Conservation (phyloP, 768 basidiomycete species). For the Mycena epipterygia region DNA sequence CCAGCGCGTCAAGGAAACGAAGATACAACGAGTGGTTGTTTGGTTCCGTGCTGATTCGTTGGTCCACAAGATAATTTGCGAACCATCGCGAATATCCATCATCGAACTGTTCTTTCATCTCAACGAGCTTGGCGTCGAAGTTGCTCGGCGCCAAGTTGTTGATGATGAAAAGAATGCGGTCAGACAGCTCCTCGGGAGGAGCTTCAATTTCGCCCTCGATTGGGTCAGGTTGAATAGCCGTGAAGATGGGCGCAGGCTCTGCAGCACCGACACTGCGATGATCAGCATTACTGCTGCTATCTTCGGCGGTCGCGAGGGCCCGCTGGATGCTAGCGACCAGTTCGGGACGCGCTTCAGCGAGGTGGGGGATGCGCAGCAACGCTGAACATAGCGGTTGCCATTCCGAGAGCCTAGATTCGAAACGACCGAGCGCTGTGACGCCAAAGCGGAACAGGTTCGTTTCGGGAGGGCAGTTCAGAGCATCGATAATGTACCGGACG, state of each 20-base stretch:
- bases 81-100: conserved; percentile 94
- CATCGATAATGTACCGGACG: conserved; percentile 96
- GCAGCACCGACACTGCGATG: conserved; percentile 50
- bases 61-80: conserved; percentile 96
- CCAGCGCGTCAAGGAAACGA: conserved; percentile 90
- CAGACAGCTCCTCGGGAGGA: conserved; percentile 90
- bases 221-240: conserved; percentile 80
- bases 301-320: conserved; percentile 71
- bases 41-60: conserved; percentile 94
- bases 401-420: conserved; percentile 88
- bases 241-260: conserved; percentile 74
- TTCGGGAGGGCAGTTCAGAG: conserved; percentile 90
- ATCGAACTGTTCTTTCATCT: conserved; percentile 89
- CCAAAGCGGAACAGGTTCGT: conserved; percentile 97
- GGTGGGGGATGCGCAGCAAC: conserved; percentile 87
- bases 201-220: conserved; percentile 71
- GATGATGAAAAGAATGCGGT: conserved; percentile 96
- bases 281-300: conserved; percentile 55
- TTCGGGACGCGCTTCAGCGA: conserved; percentile 89
- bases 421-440: conserved; percentile 88
- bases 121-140: conserved; percentile 87
- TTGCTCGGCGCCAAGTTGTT: conserved; percentile 97
- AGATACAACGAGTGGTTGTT: conserved; percentile 98
- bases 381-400: conserved; percentile 95
- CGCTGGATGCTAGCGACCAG: conserved; percentile 79